Base-by-base conservation (phyloP, 495 filamentous ascomycete species). In the Penicillium goetzii region DNA sequence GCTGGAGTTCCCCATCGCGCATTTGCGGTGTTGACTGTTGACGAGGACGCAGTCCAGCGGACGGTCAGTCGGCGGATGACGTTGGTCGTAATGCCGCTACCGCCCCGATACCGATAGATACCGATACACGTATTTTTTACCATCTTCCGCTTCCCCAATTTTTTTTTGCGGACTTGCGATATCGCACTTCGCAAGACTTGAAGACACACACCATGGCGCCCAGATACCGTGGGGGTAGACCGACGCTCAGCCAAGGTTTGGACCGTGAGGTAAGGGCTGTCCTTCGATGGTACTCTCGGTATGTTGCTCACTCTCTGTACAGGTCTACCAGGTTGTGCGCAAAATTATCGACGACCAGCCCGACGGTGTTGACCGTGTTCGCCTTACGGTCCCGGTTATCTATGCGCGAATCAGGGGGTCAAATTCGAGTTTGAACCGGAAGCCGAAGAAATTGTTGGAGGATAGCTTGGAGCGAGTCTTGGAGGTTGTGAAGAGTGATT, bases 391-490 rank as follows among this genome's bases (percentile, higher is more conserved):
- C 1, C 72, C 84, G 1, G 74, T 75, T 1, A 85, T 96, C 11
- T 95, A 93, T 71, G 89, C 92, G 15, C 79, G 80, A 56, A 90
- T 97, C 65, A 90, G 91, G 68, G 80, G 80, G 64, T 96, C 92
- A 4, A 97, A 97, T 69, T 96, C 92, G 1, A 90, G 88, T 62
- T 73, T 97, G 40, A 91, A 90, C 50, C 81, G 93, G 15, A 88
- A 88, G 65, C 91, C 89, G 8, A 96, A 95, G 76, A 86, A 85
- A 58, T 78, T 88, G 15, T 76, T 99, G 15, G 90, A 97, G 72
- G 89, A 92, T 67, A 90, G 91, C 51, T 90, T 98, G 64, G 92
- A 97, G 69, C 82, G 92, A 23, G 91, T 96, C 2, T 80, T 99
- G 32, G 86, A 86, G 25, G 86, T 94, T 15, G 71, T 96, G 12